A percentile compares a stretch with the other conserved stretches of the same genome.
Evolutionary conservation across 2,329 filamentous ascomycete genomes (phyloP).

Genomic region (Amesomyces nigricolor): DNA sequence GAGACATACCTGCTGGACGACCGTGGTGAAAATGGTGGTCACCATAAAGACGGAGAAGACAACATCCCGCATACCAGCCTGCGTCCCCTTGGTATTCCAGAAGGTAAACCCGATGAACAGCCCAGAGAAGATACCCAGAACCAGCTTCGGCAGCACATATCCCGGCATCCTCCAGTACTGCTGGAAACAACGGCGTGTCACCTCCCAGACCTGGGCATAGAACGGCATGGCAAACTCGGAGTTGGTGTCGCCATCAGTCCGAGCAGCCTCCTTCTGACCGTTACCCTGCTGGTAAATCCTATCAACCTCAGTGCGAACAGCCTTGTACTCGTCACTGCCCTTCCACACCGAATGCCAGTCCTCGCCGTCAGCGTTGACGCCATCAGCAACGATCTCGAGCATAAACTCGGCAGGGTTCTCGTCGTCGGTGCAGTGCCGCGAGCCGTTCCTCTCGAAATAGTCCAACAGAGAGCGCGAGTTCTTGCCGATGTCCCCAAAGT

Average conservation of each 20-base stretch:
- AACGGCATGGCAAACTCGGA: slow-evolving; percentile 78
- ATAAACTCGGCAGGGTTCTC: slow-evolving; percentile 76
- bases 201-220: slow-evolving; percentile 55
- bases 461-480: slow-evolving; percentile 50
- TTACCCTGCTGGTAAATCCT: slow-evolving; percentile 44
- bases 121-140: slow-evolving; percentile 52
- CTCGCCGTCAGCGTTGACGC: slow-evolving; percentile 33
- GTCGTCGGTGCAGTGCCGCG: slow-evolving; percentile 49
- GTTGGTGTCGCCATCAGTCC: slow-evolving; percentile 27
- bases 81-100: slow-evolving; percentile 47
- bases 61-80: slow-evolving; percentile 68
- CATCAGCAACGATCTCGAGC: slow-evolving; percentile 49
- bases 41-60: slow-evolving; percentile 73
- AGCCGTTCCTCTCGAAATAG: slow-evolving; percentile 59
- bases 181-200: slow-evolving; percentile 65
- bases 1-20: slow-evolving; percentile 52
- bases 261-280: background rate
- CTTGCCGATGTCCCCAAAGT: slow-evolving; percentile 61
- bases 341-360: slow-evolving; percentile 69
- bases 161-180: slow-evolving; percentile 78
- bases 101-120: slow-evolving; percentile 76
- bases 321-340: slow-evolving; percentile 44
- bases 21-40: slow-evolving; percentile 64
- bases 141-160: slow-evolving; percentile 70
- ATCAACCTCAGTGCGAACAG: slow-evolving; percentile 57